Conservation (phyloP, 2,329 filamentous ascomycete species). For the Ilyonectria mors-panacis region DNA sequence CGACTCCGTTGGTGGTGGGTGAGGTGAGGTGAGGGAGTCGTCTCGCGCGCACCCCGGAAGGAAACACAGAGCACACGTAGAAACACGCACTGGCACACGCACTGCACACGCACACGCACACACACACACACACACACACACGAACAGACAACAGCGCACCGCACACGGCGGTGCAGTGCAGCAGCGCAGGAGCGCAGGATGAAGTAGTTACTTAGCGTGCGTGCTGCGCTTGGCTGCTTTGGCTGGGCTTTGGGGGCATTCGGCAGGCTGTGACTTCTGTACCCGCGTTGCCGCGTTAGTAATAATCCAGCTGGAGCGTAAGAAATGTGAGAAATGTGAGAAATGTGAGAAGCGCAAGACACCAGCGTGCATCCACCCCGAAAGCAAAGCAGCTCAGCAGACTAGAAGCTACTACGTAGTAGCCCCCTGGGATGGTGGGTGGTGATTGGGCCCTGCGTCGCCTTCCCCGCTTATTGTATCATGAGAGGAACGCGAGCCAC, state of each 20-base stretch:
- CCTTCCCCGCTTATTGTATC: conserved; percentile 58
- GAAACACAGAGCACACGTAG: neutral
- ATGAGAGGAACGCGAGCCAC: conserved; percentile 52
- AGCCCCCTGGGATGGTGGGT: conserved; percentile 39
- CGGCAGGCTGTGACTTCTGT: neutral
- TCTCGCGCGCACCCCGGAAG: neutral
- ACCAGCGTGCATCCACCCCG: conserved; percentile 32
- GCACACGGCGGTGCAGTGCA: conserved; percentile 14
- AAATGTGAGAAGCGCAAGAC: conserved; percentile 27
- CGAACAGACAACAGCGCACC: neutral
- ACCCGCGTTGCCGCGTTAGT: neutral
- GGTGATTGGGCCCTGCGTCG: conserved; percentile 50
- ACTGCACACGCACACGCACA: conserved; percentile 1
- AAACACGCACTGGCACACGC: neutral
- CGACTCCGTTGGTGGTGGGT: neutral
- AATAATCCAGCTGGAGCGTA: conserved; percentile 1
- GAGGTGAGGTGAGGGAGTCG: neutral
- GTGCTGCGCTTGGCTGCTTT: neutral
- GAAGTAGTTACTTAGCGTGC: neutral
- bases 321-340: conserved; percentile 14
- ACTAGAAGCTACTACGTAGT: conserved; percentile 35
- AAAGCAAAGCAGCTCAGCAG: conserved; percentile 40
- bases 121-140: conserved; percentile 4
- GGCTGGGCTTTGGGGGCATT: neutral
- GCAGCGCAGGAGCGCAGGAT: neutral